Conservation (phyloP, 345 rosid genomes). For the Salix exigua region DNA sequence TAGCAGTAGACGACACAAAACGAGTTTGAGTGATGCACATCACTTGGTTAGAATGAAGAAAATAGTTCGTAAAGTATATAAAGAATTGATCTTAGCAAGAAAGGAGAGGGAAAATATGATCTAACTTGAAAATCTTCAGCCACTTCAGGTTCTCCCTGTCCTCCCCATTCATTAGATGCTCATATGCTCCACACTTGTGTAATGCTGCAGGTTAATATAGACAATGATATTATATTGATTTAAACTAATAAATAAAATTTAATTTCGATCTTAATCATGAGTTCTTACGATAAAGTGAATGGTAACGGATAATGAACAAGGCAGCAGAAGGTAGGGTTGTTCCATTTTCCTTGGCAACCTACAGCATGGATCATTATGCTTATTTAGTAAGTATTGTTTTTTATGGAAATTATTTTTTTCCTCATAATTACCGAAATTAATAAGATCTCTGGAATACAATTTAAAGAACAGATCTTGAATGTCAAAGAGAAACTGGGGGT, state of each 20-base stretch:
- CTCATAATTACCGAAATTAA: too few relatives aligned
- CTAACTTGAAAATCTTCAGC: constrained; percentile 67
- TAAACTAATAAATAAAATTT: not conserved
- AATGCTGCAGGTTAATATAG: constrained; percentile 30
- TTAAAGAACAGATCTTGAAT: too few relatives aligned
- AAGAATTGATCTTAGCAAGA: too few relatives aligned
- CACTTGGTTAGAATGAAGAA: too few relatives aligned
- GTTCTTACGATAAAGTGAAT: constrained; percentile 69
- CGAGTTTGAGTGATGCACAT: too few relatives aligned
- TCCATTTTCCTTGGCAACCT: constrained; percentile 78
- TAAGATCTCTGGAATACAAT: too few relatives aligned
- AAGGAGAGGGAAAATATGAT: too few relatives aligned
- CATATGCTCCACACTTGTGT: constrained; percentile 61
- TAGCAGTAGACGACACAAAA: too few relatives aligned
- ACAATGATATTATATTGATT: too few relatives aligned
- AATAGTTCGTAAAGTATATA: too few relatives aligned
- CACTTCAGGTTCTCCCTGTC: constrained; percentile 63
- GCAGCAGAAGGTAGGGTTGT: constrained; percentile 65
- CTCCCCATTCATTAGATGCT: constrained; percentile 60
- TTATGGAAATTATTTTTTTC: too few relatives aligned
- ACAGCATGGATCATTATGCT: not conserved
- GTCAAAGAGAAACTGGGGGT: too few relatives aligned
- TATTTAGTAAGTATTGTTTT: not conserved
- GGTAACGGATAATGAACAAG: constrained; percentile 65
- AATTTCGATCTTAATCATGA: not conserved